Evolutionary conservation across 1,284 basidiomycete genomes (phyloP), one percentile per base, ranked within the genome.

Genomic region (Agaricales sp.): DNA sequence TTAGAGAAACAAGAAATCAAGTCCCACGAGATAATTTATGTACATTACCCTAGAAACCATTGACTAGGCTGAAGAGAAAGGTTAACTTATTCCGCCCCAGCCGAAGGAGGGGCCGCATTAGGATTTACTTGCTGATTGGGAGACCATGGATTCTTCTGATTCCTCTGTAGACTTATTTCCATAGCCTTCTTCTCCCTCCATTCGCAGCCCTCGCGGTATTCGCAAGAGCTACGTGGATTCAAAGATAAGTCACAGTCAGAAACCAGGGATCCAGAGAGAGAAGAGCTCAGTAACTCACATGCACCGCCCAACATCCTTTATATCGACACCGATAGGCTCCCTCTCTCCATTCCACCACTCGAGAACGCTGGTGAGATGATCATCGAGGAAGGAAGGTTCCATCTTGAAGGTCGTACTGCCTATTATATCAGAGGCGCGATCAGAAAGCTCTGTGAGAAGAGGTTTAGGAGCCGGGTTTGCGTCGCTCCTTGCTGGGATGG

Each of bases 161-260:
- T 37, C 19, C 18, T 45, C 20, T 20, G 30, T n/a, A n/a, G n/a
- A n/a, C n/a, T n/a, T n/a, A 30, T 30, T 14, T 30, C 80, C 35
- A 54, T 53, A 2, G 82, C 81, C 59, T 82, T 87, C 54, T 70
- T 63, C 51, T 81, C 80, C 60, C 88, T 71, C 90, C 90, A 94
- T 66, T 93, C 91, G 57, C 90, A 94, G 11, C 75, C 81, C 1
- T 78, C 68, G 43, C 67, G 66, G 61, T 91, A 93, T 62, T 92
- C 90, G 59, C 91, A 94, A 35, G 78, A 76, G 25, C 84, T 91
- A 52, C 14, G 26, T 18, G 26, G 35, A 14, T 16, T 19, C 25
- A 24, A 48, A 6, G 30, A 38, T 19, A 49, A 54, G 52, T 45
- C 53, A 50, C 3, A 30, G 11, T 43, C 14, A n/a, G 39, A 35